These are phyloP conservation scores for Pleurotus platypus DNA, from an alignment of 768 basidiomycete species.

Conservation along the genomic window DNA sequence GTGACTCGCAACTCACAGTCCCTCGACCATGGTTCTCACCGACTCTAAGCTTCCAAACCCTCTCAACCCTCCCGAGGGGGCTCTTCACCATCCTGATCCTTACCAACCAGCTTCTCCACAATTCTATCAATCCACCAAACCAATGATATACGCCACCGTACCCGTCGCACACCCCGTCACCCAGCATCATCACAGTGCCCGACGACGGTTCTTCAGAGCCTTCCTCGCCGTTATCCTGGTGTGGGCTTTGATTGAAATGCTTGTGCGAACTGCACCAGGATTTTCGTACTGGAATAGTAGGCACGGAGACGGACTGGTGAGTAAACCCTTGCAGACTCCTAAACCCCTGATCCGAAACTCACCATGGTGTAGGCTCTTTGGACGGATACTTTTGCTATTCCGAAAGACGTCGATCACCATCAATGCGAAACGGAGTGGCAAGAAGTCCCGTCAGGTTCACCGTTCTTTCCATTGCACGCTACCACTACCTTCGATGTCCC, in stretches of 20 bases:
- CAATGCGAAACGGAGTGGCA: constrained; percentile 10
- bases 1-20: too few relatives aligned
- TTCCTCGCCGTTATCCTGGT: not conserved
- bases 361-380: constrained; percentile 1
- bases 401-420: not conserved
- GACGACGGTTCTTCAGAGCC: constrained; percentile 1
- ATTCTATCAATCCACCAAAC: not conserved
- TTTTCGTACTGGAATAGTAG: not conserved
- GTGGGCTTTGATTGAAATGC: not conserved
- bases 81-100: too few relatives aligned
- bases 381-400: not conserved
- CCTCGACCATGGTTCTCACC: too few relatives aligned
- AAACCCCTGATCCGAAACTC: not conserved
- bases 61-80: too few relatives aligned
- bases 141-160: not conserved
- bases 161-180: not conserved
- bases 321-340: not conserved
- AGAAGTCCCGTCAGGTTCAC: not conserved
- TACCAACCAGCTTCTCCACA: too few relatives aligned
- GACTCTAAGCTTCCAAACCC: too few relatives aligned
- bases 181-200: not conserved
- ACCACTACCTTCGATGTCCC: constrained; percentile 13
- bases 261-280: not conserved
- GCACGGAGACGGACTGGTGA: not conserved
- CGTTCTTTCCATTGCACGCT: constrained; percentile 12